Evolutionary conservation across 108 stramenopile genomes (phyloP).

Genomic region (Bacterosira constricta): DNA sequence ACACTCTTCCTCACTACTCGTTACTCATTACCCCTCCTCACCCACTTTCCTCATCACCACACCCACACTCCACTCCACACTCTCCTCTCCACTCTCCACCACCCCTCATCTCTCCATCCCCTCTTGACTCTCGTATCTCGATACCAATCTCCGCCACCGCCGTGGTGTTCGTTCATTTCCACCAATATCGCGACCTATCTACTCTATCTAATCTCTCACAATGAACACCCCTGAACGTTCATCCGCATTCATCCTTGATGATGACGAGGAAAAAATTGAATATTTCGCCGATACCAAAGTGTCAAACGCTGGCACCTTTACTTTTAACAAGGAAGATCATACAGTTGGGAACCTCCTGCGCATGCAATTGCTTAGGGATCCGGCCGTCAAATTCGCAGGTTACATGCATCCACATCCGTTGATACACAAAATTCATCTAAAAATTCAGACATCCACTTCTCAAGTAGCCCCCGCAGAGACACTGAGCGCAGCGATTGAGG

Average conservation of each 20-base stretch:
- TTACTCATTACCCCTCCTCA: no score
- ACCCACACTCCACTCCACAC: no score
- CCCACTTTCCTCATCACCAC: no score
- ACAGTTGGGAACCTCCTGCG: conserved; percentile 94
- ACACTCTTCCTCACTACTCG: no score
- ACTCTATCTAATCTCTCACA: not conserved
- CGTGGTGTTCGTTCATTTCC: no score
- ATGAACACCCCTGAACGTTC: conserved; percentile 92
- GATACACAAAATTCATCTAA: conserved; percentile 83
- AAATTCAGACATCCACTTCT: conserved; percentile 85
- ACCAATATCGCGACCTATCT: no score
- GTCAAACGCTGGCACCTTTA: conserved; percentile 94
- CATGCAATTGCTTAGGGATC: conserved; percentile 93
- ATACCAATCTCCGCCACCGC: no score
- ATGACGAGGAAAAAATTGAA: conserved; percentile 80
- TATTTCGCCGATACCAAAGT: conserved; percentile 91
- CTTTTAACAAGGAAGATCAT: conserved; percentile 97
- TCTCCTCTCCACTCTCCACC: no score
- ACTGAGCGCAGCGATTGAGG: conserved; percentile 82
- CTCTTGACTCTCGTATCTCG: no score
- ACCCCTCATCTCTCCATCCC: no score
- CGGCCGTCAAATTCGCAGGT: conserved; percentile 86
- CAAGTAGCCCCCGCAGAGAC: conserved; percentile 77
- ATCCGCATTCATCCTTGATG: conserved; percentile 82
- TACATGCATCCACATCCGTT: conserved; percentile 96